Base-by-base conservation (phyloP, 2,329 filamentous ascomycete species). In the Sclerotinia spermophila region DNA sequence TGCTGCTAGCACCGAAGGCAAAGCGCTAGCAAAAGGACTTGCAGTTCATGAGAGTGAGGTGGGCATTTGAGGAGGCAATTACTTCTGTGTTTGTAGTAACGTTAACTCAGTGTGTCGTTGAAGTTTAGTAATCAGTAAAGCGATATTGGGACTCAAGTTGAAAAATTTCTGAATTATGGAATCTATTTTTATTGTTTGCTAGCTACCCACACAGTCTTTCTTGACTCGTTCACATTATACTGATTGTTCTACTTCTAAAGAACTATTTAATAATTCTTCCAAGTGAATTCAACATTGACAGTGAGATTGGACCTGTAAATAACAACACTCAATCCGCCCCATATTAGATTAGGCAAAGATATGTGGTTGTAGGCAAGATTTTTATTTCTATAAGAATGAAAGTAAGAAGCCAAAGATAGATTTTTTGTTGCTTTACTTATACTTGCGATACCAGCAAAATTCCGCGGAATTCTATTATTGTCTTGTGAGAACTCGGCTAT, bases 291-390 rank as follows among this genome's bases (percentile, higher is more conserved):
- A 5, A 53, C 27, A 11, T 53, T 53, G 17, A 6, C 11, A 0
- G 13, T 53, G 13, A 17, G 27, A 7, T 15, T 53, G 2, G 17
- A 53, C 6, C 5, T 53, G 13, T 15, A 17, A 17, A 17, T 13
- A 5, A 27, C 0, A 11, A 17, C 13, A 6, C 8, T 17, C 48
- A 17, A 53, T 8, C 27, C n/a, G 17, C 5, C 27, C 17, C 27
- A 6, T 51, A 13, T 53, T 13, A 27, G 48, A n/a, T 30, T 4
- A 53, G 13, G 48, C 13, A 30, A 17, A 2, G 13, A 53, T 7
- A 7, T 13, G 13, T 53, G 48, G 0, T 1, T 7, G 3, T 7
- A 6, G n/a, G 48, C 5, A 0, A 17, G 4, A 27, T 5, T 5
- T 17, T 17, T 6, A 17, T 53, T 7, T 30, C 13, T 17, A 27